Percentiles rank a stretch among this genome's conserved stretches.
phyloP scores from a whole-genome alignment of 1,284 basidiomycete species.

The Sanghuangporus sanghuang region DNA sequence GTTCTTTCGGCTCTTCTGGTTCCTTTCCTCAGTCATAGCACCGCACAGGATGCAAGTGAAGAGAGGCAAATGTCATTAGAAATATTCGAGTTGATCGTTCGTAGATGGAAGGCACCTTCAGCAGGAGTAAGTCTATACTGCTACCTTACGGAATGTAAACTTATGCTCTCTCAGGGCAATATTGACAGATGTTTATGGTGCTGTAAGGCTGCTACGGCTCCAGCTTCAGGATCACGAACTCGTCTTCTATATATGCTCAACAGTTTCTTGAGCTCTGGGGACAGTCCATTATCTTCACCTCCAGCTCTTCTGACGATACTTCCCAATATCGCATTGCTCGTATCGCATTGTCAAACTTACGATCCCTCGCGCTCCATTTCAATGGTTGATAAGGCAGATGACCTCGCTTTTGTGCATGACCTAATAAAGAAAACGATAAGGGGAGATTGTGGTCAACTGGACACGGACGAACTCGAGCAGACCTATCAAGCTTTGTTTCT shows the following conservation, averaged over 20 bases:
- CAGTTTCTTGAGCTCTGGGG: conserved; percentile 41
- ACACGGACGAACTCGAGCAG: conserved; percentile 29
- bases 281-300: conserved; percentile 38
- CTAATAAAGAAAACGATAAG: conserved; percentile 26
- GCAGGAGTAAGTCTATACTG: conserved; percentile 35
- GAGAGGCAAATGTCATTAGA: conserved; percentile 56
- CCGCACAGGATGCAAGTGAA: conserved; percentile 34
- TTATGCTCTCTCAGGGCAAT: conserved; percentile 33
- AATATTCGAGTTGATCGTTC: conserved; percentile 50
- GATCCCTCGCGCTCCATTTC: not conserved
- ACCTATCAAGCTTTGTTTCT: conserved; percentile 31
- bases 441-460: conserved; percentile 29
- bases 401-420: conserved; percentile 26
- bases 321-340: conserved; percentile 45
- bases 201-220: conserved; percentile 46
- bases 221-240: conserved; percentile 35
- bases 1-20: conserved; percentile 52
- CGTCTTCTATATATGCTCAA: conserved; percentile 46
- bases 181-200: conserved; percentile 64
- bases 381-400: conserved; percentile 19
- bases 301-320: conserved; percentile 47
- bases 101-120: conserved; percentile 49
- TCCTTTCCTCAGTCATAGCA: conserved; percentile 44
- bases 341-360: conserved; percentile 8
- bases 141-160: not conserved